These are phyloP conservation scores for Sporothrix pallida DNA, from an alignment of 2,329 filamentous ascomycete genomes.

Conservation along the genomic window DNA sequence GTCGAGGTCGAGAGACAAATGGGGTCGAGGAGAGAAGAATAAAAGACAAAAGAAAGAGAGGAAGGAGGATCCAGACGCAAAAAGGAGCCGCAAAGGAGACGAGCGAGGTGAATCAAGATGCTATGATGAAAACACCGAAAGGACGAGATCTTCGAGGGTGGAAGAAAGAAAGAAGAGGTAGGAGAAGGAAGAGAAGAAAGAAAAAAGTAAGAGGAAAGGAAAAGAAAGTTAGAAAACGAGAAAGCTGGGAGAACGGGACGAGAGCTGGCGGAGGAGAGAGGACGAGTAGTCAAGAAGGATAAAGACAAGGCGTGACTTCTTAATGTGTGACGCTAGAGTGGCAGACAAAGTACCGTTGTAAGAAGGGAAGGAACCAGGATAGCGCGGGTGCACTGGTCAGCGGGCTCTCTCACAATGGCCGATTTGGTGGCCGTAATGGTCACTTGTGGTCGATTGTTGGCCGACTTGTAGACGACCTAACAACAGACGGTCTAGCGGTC, in stretches of 20 bases:
- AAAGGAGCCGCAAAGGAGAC: slow-evolving; percentile 1
- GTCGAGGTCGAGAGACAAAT: background rate
- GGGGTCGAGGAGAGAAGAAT: slow-evolving; percentile 2
- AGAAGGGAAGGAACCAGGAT: background rate
- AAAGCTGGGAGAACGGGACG: background rate
- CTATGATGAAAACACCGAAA: background rate
- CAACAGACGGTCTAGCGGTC: background rate
- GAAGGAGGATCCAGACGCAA: background rate
- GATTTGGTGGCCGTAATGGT: background rate
- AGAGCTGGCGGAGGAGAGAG: background rate
- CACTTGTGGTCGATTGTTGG: background rate
- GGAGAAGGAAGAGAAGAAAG: background rate
- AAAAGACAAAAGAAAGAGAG: background rate
- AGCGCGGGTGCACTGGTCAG: slow-evolving; percentile 8
- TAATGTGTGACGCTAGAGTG: background rate
- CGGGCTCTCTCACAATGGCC: background rate
- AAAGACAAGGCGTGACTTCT: background rate
- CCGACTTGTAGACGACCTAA: background rate
- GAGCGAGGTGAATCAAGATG: background rate
- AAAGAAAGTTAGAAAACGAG: background rate
- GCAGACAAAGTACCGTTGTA: background rate
- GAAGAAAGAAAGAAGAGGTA: background rate
- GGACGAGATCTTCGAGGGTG: background rate
- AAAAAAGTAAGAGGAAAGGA: background rate
- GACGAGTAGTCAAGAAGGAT: slow-evolving; percentile 6